phyloP scores from a whole-genome alignment of 1,139 yeast species.

The Tardiomyces digboiensis region DNA sequence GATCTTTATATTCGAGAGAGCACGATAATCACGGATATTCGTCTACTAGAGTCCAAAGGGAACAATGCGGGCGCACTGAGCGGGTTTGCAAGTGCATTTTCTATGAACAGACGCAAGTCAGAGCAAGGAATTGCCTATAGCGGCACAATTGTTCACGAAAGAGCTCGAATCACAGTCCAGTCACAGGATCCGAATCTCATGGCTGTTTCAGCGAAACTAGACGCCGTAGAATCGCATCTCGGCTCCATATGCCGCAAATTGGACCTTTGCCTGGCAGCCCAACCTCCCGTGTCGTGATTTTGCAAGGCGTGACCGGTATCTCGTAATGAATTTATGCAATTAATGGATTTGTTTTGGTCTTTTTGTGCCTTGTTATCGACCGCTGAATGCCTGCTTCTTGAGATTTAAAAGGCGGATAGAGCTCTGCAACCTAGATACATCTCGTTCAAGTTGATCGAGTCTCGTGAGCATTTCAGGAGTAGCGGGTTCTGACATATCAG shows the following conservation, averaged over 20 bases:
- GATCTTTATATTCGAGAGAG: constrained; percentile 20
- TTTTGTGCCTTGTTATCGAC: neutral
- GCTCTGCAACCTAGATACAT: constrained; percentile 1
- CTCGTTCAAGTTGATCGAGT: constrained; percentile 5
- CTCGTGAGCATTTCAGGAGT: constrained; percentile 2
- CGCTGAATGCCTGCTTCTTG: constrained; percentile 9
- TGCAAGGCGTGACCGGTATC: constrained; percentile 2
- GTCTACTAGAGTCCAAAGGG: constrained; percentile 5
- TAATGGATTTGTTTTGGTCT: neutral
- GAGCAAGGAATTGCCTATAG: constrained; percentile 18
- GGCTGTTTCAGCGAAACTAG: constrained; percentile 33
- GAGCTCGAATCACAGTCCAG: constrained; percentile 24
- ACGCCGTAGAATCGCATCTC: constrained; percentile 26
- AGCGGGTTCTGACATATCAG: constrained; percentile 1
- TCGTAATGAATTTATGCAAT: constrained; percentile 1
- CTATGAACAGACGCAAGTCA: constrained; percentile 8
- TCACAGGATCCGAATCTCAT: constrained; percentile 39
- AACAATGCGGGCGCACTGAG: constrained; percentile 5
- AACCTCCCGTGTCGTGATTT: no score
- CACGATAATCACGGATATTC: constrained; percentile 18
- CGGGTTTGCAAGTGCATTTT: constrained; percentile 4
- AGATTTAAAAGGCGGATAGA: neutral
- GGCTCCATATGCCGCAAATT: constrained; percentile 27
- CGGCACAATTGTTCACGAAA: constrained; percentile 31
- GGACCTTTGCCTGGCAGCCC: constrained; percentile 7